A percentile compares a stretch with the other conserved stretches of the same genome.
These are phyloP conservation scores for Ophiostoma himal-ulmi DNA, from an alignment of 2,329 filamentous ascomycete genomes.

Conservation along the genomic window DNA sequence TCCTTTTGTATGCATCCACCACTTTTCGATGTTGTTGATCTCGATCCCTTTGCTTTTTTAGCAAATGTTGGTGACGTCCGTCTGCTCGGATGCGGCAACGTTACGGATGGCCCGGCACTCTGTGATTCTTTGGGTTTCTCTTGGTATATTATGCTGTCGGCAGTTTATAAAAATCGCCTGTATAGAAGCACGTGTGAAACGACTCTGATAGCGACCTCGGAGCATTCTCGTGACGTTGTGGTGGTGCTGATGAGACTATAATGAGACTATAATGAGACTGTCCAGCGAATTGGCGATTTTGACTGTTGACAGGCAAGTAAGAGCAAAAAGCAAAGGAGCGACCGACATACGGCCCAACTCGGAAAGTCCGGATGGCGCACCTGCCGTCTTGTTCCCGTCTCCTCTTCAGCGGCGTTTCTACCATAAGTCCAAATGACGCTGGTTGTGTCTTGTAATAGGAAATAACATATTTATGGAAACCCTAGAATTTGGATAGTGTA, in stretches of 20 bases:
- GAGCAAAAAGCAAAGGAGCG: conserved; percentile 1
- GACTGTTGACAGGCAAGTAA: neutral
- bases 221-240: neutral
- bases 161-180: neutral
- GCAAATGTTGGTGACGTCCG: neutral
- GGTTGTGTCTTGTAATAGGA: no score
- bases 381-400: neutral
- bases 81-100: neutral
- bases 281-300: neutral
- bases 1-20: neutral
- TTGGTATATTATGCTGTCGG: neutral
- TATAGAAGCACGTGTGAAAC: neutral
- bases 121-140: neutral
- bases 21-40: neutral
- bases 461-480: no score
- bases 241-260: neutral
- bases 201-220: neutral
- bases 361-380: neutral
- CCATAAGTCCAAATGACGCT: no score
- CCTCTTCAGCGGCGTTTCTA: neutral
- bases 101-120: neutral
- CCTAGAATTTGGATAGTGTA: no score
- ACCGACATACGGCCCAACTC: neutral
- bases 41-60: neutral
- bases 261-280: neutral